Percentiles rank a stretch among this genome's conserved stretches.
These are phyloP conservation scores for Ephemerocybe angulata DNA, from an alignment of 768 basidiomycete species.

Conservation along the genomic window DNA sequence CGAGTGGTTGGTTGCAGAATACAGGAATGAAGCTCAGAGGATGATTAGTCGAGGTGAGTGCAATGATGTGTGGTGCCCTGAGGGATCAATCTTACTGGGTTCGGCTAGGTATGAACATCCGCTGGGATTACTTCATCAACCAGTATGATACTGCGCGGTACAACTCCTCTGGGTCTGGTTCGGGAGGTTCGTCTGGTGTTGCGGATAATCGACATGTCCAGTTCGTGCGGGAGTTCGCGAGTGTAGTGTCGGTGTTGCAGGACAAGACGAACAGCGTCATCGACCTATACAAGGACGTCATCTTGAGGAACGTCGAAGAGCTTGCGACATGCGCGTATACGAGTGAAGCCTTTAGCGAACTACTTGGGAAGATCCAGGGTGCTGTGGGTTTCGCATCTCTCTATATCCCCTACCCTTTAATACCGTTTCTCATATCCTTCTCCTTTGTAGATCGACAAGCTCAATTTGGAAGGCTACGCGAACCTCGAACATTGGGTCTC, in stretches of 20 bases:
- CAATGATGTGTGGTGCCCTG: not conserved
- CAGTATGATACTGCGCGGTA: constrained; percentile 85
- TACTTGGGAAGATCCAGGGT: constrained; percentile 77
- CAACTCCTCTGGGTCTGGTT: constrained; percentile 68
- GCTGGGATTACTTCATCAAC: constrained; percentile 96
- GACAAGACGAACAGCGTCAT: constrained; percentile 96
- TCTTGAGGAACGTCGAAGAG: constrained; percentile 80
- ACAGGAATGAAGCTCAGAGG: constrained; percentile 86
- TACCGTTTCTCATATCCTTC: no score
- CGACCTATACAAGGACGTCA: constrained; percentile 78
- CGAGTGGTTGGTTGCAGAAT: constrained; percentile 92
- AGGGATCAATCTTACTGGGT: not conserved
- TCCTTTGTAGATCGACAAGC: constrained; percentile 69
- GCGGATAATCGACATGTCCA: constrained; percentile 84
- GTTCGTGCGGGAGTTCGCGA: constrained; percentile 94
- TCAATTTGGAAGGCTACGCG: constrained; percentile 94
- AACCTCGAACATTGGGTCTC: constrained; percentile 92
- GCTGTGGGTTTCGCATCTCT: constrained; percentile 50
- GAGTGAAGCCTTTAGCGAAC: constrained; percentile 73
- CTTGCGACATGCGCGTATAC: constrained; percentile 85
- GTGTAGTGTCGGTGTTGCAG: constrained; percentile 75
- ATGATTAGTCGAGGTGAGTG: constrained; percentile 84
- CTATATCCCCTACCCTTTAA: not conserved
- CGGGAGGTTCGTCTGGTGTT: constrained; percentile 25
- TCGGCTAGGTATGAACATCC: constrained; percentile 80